phyloP scores from a whole-genome alignment of 129 eudicot genomes.

The Flaveria brownii region DNA sequence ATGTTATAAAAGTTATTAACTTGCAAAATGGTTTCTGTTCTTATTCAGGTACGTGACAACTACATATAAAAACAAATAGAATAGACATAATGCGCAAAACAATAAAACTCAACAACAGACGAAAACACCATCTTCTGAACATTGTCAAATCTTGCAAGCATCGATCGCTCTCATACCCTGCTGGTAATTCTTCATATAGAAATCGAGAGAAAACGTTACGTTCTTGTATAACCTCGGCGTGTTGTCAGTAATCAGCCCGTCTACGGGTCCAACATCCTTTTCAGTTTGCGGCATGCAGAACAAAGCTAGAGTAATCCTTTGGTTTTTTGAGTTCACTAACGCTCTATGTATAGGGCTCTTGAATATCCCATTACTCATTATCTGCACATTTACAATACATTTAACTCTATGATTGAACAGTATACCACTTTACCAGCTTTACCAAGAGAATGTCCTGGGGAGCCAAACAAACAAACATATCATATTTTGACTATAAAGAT shows the following conservation, averaged over 20 bases:
- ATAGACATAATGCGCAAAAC: conserved; percentile 30
- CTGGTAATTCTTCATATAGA: conserved; percentile 46
- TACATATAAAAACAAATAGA: conserved; percentile 36
- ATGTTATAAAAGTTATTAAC: conserved; percentile 2
- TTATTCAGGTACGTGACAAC: background rate
- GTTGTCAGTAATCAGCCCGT: conserved; percentile 37
- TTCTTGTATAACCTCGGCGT: conserved; percentile 47
- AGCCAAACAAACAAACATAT: background rate
- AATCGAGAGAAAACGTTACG: conserved; percentile 32
- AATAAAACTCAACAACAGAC: background rate
- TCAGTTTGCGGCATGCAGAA: conserved; percentile 49
- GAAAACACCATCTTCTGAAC: conserved; percentile 6
- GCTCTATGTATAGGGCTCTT: conserved; percentile 67
- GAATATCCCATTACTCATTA: conserved; percentile 68
- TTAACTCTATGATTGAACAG: too few species aligned
- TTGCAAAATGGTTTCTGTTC: background rate
- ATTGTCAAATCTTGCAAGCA: conserved; percentile 38
- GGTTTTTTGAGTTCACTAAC: conserved; percentile 39
- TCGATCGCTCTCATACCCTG: conserved; percentile 46
- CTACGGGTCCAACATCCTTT: conserved; percentile 53
- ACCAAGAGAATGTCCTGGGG: too few species aligned
- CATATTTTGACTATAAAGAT: background rate
- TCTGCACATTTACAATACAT: conserved; percentile 26
- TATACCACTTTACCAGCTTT: too few species aligned
- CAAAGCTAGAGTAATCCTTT: conserved; percentile 51